Evolutionary conservation across 129 eudicot genomes (phyloP).

Genomic region (Flaveria linearis): DNA sequence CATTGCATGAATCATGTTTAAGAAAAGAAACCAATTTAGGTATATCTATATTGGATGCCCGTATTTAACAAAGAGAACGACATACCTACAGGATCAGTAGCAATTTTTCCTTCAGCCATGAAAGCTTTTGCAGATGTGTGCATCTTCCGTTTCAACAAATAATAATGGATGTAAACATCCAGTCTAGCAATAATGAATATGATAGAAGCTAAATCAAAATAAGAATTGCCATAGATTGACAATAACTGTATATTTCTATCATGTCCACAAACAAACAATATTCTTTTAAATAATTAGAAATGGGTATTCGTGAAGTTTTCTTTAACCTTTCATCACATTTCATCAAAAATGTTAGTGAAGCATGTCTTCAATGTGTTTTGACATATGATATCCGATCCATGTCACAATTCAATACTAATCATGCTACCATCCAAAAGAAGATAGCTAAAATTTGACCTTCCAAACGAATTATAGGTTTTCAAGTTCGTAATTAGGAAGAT

Average conservation of each 20-base stretch:
- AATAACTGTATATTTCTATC: slow-evolving; percentile 6
- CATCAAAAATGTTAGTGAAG: background rate
- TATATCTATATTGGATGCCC: no score
- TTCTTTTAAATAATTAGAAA: no score
- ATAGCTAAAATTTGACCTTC: background rate
- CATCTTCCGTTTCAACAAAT: slow-evolving; percentile 80
- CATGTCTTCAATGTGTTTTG: background rate
- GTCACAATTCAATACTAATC: background rate
- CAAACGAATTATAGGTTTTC: background rate
- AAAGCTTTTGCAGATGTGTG: slow-evolving; percentile 96
- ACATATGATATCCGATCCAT: background rate
- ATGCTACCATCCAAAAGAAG: background rate
- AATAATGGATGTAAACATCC: slow-evolving; percentile 97
- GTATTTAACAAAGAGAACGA: background rate
- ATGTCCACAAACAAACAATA: background rate
- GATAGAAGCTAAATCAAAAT: slow-evolving; percentile 9
- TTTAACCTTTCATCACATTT: no score
- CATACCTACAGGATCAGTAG: slow-evolving; percentile 96
- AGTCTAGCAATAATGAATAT: slow-evolving; percentile 54
- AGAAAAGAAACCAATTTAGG: no score
- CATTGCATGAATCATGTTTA: no score
- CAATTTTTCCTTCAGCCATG: slow-evolving; percentile 98
- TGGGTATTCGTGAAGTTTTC: no score
- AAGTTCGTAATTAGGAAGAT: background rate
- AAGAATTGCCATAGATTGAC: slow-evolving; percentile 16